These are phyloP conservation scores for Populus ilicifolia DNA, from an alignment of 345 rosid species.

Conservation along the genomic window DNA sequence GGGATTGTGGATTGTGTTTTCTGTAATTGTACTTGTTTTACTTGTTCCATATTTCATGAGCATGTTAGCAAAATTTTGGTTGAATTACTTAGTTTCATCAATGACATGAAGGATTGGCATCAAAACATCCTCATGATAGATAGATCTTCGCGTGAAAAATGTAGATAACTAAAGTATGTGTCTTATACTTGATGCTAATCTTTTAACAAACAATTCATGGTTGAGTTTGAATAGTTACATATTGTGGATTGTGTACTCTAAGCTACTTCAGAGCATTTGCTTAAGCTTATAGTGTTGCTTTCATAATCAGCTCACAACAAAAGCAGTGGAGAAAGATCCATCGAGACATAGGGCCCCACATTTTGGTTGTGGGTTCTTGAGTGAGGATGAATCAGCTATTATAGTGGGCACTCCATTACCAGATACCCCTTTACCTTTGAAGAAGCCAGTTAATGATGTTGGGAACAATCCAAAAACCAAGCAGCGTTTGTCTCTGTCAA, in stretches of 20 bases:
- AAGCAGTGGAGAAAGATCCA: conserved; percentile 67
- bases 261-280: conserved; percentile 6
- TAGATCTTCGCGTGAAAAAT: not conserved
- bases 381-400: conserved; percentile 48
- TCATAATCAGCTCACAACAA: conserved; percentile 53
- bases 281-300: conserved; percentile 10
- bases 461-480: conserved; percentile 38
- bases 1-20: not conserved
- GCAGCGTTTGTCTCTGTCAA: conserved; percentile 34
- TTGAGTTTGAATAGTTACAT: not conserved
- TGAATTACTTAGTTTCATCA: not conserved
- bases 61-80: not conserved
- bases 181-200: not conserved
- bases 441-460: conserved; percentile 40
- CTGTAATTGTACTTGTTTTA: not conserved
- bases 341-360: conserved; percentile 65
- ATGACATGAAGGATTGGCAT: not conserved
- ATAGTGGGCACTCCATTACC: conserved; percentile 43
- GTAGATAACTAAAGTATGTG: not conserved
- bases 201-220: not conserved
- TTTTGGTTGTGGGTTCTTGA: conserved; percentile 56
- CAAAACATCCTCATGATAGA: not conserved
- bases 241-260: not conserved
- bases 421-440: conserved; percentile 38
- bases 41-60: not conserved